Percentiles rank a stretch among this genome's conserved stretches.
These are phyloP conservation scores for Trifolium pratense DNA, from an alignment of 306 rosid species.

Conservation along the genomic window DNA sequence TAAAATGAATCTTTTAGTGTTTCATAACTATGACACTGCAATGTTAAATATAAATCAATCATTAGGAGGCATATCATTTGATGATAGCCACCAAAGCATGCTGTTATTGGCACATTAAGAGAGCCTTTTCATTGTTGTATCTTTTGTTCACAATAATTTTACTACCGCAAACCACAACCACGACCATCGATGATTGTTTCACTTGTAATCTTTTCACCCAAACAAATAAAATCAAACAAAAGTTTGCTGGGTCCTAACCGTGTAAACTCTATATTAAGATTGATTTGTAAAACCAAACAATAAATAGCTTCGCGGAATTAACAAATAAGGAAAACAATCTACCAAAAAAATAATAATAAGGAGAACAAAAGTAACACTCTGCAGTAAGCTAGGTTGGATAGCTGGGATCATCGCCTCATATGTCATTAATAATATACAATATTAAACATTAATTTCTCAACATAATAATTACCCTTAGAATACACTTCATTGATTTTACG, in stretches of 20 bases:
- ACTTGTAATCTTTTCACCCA: no score
- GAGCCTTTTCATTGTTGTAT: not conserved
- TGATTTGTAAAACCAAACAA: not conserved
- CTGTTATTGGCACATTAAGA: not conserved
- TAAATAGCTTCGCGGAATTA: not conserved
- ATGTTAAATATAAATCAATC: no score
- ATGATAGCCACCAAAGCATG: not conserved
- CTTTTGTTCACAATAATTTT: not conserved
- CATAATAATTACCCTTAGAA: not conserved
- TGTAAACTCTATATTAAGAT: no score
- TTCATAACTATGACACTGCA: not conserved
- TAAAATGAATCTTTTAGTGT: not conserved
- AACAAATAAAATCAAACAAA: no score
- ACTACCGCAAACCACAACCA: no score
- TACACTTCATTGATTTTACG: constrained; percentile 35
- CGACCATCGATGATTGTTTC: no score
- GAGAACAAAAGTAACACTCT: not conserved
- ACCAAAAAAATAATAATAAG: no score
- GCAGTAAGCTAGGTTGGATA: constrained; percentile 20
- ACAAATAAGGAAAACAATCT: not conserved
- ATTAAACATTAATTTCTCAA: not conserved
- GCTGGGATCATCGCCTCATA: not conserved
- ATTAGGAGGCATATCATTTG: no score
- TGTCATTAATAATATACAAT: constrained; percentile 16
- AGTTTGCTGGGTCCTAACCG: no score